Base-by-base conservation (phyloP, 371 early-diverging fungal genomes). In the Phascolomyces articulosus region DNA sequence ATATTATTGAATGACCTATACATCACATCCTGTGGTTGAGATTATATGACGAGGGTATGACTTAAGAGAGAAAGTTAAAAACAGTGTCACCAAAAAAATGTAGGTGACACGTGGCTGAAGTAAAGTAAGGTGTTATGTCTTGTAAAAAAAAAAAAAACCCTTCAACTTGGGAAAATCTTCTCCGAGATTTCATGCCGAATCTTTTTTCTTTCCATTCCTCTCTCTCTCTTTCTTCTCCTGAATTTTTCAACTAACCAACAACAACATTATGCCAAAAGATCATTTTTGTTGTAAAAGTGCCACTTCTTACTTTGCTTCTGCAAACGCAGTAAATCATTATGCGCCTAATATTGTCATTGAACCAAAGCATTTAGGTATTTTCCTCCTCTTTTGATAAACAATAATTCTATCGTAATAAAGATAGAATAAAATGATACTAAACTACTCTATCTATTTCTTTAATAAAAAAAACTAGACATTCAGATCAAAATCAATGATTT, bases 271-370 rank as follows among this genome's bases (percentile, higher is more conserved):
- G 66, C 66, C 60, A 4, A 48, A n/a, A n/a, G n/a, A 60, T 34
- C 40, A 13, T 4, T 16, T 59, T 21, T 65, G 66, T 21, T 40
- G 66, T 44, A 59, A 55, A 54, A 28, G 44, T 9, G 21, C 21
- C 10, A 31, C 41, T 23, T 59, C 60, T 27, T 55, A 53, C 2
- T 77, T 72, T 44, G 59, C 38, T 24, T 77, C 74, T 13, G 47
- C 72, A 13, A 55, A 55, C 40, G 74, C 77, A 20, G 38, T 63
- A 13, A 71, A 67, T 44, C 74, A 74, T 10, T 83, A 83, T 60
- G 83, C 79, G 31, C 83, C 83, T 9, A 62, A 70, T 57, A 68
- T 67, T 26, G 74, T 74, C 16, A 74, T 83, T 41, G 74, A 80
- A 41, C 78, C 83, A 40, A 56, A 73, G 11, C 83, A 80, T 56